Evolutionary conservation across 495 filamentous ascomycete genomes (phyloP).

Genomic region (Glarea lozoyensis): DNA sequence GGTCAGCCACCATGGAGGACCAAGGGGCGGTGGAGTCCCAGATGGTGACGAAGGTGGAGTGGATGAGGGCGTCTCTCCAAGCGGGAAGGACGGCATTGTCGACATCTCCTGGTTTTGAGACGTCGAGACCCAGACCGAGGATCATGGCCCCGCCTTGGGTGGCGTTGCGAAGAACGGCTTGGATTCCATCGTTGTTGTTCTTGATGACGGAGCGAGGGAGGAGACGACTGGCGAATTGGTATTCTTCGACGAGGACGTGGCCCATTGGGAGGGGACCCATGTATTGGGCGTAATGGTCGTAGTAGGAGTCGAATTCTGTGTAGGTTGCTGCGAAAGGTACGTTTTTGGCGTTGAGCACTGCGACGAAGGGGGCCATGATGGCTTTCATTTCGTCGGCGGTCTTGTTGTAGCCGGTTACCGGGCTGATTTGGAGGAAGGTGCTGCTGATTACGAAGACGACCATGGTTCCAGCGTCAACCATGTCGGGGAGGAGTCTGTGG

Average conservation of each 20-base stretch:
- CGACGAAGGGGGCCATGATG: constrained; percentile 27
- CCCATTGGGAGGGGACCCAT: constrained; percentile 32
- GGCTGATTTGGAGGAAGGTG: not conserved
- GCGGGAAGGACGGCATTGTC: constrained; percentile 47
- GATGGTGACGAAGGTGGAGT: constrained; percentile 19
- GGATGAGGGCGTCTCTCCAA: constrained; percentile 44
- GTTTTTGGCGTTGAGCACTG: constrained; percentile 23
- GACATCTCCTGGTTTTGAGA: constrained; percentile 17
- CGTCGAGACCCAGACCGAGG: constrained; percentile 28
- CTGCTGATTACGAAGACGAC: not conserved
- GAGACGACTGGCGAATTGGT: constrained; percentile 50
- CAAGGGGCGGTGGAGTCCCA: constrained; percentile 32
- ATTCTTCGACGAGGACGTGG: constrained; percentile 39
- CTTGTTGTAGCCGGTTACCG: constrained; percentile 22
- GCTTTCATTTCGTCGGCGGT: constrained; percentile 24
- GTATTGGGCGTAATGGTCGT: constrained; percentile 38
- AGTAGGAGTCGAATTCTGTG: constrained; percentile 33
- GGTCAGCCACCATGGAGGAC: constrained; percentile 19
- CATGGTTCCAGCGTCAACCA: not conserved
- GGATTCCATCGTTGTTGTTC: constrained; percentile 34
- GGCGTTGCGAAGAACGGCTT: constrained; percentile 31
- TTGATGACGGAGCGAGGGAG: constrained; percentile 43
- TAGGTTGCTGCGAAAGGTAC: constrained; percentile 21
- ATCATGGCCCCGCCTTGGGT: constrained; percentile 35
- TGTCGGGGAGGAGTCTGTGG: constrained; percentile 22